A percentile compares a stretch with the other conserved stretches of the same genome.
These are phyloP conservation scores for Penicillium egyptiacum DNA, from an alignment of 495 filamentous ascomycete genomes.

Conservation along the genomic window DNA sequence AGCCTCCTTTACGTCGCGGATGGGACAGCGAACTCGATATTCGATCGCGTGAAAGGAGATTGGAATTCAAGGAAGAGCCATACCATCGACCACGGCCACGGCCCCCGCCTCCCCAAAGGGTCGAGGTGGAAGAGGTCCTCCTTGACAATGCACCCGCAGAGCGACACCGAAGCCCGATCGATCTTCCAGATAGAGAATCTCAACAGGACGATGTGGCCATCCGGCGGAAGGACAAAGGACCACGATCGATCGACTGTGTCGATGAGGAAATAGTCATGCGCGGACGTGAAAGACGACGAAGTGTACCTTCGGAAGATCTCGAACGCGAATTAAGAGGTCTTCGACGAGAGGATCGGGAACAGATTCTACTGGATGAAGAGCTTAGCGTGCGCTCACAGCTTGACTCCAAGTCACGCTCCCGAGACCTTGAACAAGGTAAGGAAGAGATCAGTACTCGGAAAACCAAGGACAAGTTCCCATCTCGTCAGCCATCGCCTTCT, in stretches of 20 bases:
- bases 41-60: conserved; percentile 24
- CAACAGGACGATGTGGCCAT: neutral
- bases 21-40: conserved; percentile 33
- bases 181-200: neutral
- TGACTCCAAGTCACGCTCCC: conserved; percentile 15
- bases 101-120: conserved; percentile 11
- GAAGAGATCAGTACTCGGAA: conserved; percentile 20
- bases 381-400: conserved; percentile 18
- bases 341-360: neutral
- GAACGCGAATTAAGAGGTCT: conserved; percentile 4
- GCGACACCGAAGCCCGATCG: neutral
- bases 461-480: conserved; percentile 22
- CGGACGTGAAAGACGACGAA: conserved; percentile 5
- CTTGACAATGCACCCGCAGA: neutral
- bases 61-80: conserved; percentile 25
- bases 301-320: conserved; percentile 4
- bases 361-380: conserved; percentile 16
- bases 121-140: conserved; percentile 16
- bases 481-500: conserved; percentile 38
- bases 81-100: conserved; percentile 14
- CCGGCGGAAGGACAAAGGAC: conserved; percentile 6
- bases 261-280: conserved; percentile 1
- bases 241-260: neutral
- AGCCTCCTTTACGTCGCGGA: conserved; percentile 13
- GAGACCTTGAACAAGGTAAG: conserved; percentile 20